phyloP scores from a whole-genome alignment of 148 eudicot species.

The Heliamphora exappendiculata region DNA sequence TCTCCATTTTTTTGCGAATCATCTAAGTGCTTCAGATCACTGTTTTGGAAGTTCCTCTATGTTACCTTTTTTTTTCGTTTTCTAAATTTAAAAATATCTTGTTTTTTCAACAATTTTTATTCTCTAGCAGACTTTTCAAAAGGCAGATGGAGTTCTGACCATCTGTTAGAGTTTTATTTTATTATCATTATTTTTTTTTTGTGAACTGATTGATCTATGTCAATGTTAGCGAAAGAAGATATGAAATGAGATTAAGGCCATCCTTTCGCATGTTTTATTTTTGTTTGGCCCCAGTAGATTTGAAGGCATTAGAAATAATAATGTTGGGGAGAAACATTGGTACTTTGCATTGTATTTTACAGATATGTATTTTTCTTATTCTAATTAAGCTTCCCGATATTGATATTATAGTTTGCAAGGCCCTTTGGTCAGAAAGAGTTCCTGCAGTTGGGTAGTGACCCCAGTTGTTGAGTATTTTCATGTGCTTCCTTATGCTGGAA shows the following conservation, averaged over 20 bases:
- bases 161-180: no score
- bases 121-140: no score
- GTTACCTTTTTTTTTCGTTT: not conserved
- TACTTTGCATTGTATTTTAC: not conserved
- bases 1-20: not conserved
- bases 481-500: slow-evolving; percentile 65
- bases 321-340: not conserved
- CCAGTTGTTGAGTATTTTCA: slow-evolving; percentile 65
- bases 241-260: not conserved
- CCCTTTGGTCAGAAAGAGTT: slow-evolving; percentile 48
- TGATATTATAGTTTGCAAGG: slow-evolving; percentile 57
- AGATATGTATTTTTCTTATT: not conserved
- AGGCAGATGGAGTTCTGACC: no score
- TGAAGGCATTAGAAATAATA: not conserved
- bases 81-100: not conserved
- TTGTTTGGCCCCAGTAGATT: not conserved
- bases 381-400: not conserved
- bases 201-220: not conserved
- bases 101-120: no score
- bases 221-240: not conserved
- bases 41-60: not conserved
- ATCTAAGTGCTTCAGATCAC: not conserved
- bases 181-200: no score
- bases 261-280: not conserved
- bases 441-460: slow-evolving; percentile 43